Conservation (phyloP, 2,329 filamentous ascomycete genomes). For the Biscogniauxia marginata region DNA sequence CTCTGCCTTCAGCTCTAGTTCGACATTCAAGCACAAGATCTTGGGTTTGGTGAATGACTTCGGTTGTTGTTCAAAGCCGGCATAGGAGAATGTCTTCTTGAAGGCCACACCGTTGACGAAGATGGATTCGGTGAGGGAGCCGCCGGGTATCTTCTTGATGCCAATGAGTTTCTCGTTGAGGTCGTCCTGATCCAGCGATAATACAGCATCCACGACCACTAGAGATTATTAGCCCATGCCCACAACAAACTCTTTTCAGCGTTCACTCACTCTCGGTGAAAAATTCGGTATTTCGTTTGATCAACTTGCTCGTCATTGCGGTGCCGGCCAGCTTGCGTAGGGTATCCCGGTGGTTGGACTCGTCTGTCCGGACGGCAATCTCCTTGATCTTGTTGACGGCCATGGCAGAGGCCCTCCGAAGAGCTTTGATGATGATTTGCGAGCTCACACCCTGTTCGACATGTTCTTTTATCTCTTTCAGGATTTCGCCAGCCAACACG, state of each 20-base stretch:
- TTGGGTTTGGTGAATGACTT: slow-evolving; percentile 93
- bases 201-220: slow-evolving; percentile 98
- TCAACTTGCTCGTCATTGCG: slow-evolving; percentile 99
- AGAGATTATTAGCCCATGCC: slow-evolving; percentile 23
- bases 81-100: slow-evolving; percentile 99
- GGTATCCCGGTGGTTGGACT: slow-evolving; percentile 82
- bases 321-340: slow-evolving; percentile 87
- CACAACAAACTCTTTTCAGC: too few species aligned
- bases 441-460: slow-evolving; percentile 97
- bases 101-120: slow-evolving; percentile 98
- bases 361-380: slow-evolving; percentile 83
- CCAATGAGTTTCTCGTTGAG: slow-evolving; percentile 98
- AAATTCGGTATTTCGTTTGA: slow-evolving; percentile 94
- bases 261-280: slow-evolving; percentile 84
- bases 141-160: slow-evolving; percentile 96
- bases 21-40: slow-evolving; percentile 96
- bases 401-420: slow-evolving; percentile 83
- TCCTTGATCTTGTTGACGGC: slow-evolving; percentile 99
- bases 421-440: slow-evolving; percentile 95
- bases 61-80: slow-evolving; percentile 98
- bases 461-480: slow-evolving; percentile 94
- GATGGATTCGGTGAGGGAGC: slow-evolving; percentile 90
- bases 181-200: slow-evolving; percentile 93
- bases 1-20: slow-evolving; percentile 96
- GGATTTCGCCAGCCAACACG: slow-evolving; percentile 92